These are phyloP conservation scores for Kwoniella dejecticola DNA, from an alignment of 768 basidiomycete genomes.

Conservation along the genomic window DNA sequence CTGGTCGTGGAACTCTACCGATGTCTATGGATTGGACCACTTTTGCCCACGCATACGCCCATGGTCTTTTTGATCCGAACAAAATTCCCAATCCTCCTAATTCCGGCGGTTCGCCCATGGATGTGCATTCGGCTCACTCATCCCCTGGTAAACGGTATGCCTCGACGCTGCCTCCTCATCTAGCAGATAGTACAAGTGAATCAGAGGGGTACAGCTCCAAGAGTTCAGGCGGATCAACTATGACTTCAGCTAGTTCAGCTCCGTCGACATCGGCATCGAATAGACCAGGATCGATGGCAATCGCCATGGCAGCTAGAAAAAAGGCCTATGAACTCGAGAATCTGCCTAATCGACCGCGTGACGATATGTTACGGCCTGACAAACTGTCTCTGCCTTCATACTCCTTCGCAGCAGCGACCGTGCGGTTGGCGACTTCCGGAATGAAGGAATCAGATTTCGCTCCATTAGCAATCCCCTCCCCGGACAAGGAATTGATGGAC, in stretches of 20 bases:
- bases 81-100: conserved; percentile 43
- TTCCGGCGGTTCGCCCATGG: conserved; percentile 12
- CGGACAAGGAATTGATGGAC: conserved; percentile 87
- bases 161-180: neutral
- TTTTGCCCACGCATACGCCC: conserved; percentile 44
- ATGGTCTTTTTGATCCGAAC: conserved; percentile 52
- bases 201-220: conserved; percentile 23
- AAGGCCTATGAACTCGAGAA: conserved; percentile 36
- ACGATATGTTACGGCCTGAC: conserved; percentile 21
- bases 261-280: conserved; percentile 30
- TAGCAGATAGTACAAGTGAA: conserved; percentile 7
- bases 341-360: conserved; percentile 8
- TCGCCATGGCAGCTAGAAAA: conserved; percentile 25
- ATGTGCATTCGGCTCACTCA: conserved; percentile 30
- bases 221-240: conserved; percentile 24
- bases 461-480: conserved; percentile 82
- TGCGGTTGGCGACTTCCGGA: conserved; percentile 44
- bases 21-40: conserved; percentile 38
- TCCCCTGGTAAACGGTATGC: conserved; percentile 35
- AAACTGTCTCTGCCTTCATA: conserved; percentile 43
- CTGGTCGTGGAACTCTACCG: too few relatives aligned
- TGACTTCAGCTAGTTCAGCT: conserved; percentile 34
- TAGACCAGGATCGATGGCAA: conserved; percentile 18
- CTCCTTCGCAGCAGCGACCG: conserved; percentile 48
- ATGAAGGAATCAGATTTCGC: conserved; percentile 63